Evolutionary conservation across 768 basidiomycete genomes (phyloP), one percentile per base, ranked within the genome.

Genomic region (Rhodotorula paludigena): DNA sequence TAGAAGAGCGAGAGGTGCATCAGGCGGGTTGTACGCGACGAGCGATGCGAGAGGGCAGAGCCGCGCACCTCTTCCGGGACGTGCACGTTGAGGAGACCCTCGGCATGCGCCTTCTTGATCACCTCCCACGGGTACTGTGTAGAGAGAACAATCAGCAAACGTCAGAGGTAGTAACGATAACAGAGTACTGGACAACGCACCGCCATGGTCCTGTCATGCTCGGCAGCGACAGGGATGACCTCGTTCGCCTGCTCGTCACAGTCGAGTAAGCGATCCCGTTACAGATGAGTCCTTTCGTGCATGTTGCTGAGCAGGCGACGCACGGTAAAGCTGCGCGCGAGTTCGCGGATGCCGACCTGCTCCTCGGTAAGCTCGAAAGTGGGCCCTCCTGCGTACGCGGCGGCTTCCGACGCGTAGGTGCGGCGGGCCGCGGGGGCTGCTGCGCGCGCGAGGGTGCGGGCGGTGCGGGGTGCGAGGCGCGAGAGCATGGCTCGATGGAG

Each of bases 41-140:
- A 5, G 28, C 30, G 36, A 21, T 11, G 11, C 12, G 4, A n/a
- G 18, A 59, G 35, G 30, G 25, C 1, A 47, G 35, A 9, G n/a
- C 0, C 10, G 71, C 77, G 51, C 52, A 79, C 78, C 48, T 73
- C 76, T 60, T 77, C 78, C 6, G 80, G 80, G 1, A 80, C 74
- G 69, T 80, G 80, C 1, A 78, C 76, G 66, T 80, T 80, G 48
- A 80, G 47, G 10, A 80, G 65, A 30, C 80, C 80, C 16, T 77
- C 66, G 18, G 70, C 67, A 60, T 80, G 80, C 20, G 80, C 80
- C 52, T 77, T 76, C 62, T 79, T 78, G 72, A 80, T 73, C 33
- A 80, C 65, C 11, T 77, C 76, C 76, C 77, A 79, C 8, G 80
- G 80, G 66, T 80, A 80, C 62, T 67, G 60, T 16, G 32, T 30